These are phyloP conservation scores for maize (Zea mays) DNA, from an alignment of 176 grass and related monocot species.

Conservation along the genomic window Zm-B73-REFERENCE-NAM-5.0 NC_050102.1:2685001-2685500, in stretches of 20 bases:
- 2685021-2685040: constrained; percentile 50
- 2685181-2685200: no score
- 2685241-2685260: constrained; percentile 43
- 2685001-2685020: constrained; percentile 47
- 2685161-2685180: no score
- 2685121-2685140: constrained; percentile 39
- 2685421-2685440: constrained; percentile 39
- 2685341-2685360: constrained; percentile 46
- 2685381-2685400: constrained; percentile 66
- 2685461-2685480: constrained; percentile 49
- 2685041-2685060: constrained; percentile 33
- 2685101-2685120: constrained; percentile 32
- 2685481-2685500: constrained; percentile 33
- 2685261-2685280: constrained; percentile 39
- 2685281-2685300: constrained; percentile 20
- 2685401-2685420: constrained; percentile 55
- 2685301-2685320: neutral
- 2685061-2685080: constrained; percentile 52
- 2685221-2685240: constrained; percentile 43
- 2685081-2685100: neutral
- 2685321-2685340: constrained; percentile 63
- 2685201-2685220: no score
- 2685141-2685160: constrained; percentile 34
- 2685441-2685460: constrained; percentile 66
- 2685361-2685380: constrained; percentile 47